Evolutionary conservation across 1,284 basidiomycete species (phyloP).

Genomic region (Amylostereum chailletii): DNA sequence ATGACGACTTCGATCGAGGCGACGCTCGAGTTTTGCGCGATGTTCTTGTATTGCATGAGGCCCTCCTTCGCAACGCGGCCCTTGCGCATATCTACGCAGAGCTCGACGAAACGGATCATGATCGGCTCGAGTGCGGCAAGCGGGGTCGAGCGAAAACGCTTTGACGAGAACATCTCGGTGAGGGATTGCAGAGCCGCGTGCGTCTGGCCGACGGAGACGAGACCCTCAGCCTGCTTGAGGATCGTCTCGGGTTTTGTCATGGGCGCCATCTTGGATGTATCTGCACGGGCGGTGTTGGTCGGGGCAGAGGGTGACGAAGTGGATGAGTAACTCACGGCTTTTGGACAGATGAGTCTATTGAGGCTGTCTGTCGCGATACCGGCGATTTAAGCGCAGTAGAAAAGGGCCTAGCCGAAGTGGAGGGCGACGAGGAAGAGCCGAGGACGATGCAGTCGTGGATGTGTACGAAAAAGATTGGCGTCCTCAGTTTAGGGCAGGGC

Average conservation of each 20-base stretch:
- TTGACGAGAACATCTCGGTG: constrained; percentile 88
- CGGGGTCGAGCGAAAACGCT: constrained; percentile 91
- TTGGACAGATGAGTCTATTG: too few relatives aligned
- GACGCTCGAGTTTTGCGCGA: constrained; percentile 89
- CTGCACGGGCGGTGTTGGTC: too few relatives aligned
- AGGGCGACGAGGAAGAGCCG: too few relatives aligned
- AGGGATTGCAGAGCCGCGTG: constrained; percentile 85
- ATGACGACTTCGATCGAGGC: constrained; percentile 91
- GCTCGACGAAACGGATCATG: constrained; percentile 88
- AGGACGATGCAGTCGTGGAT: too few relatives aligned
- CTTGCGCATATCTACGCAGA: constrained; percentile 94
- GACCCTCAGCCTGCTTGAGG: constrained; percentile 86
- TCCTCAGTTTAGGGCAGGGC: too few relatives aligned
- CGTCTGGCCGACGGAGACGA: constrained; percentile 84
- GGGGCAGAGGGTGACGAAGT: too few relatives aligned
- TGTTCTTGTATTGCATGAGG: constrained; percentile 94
- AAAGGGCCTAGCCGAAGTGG: too few relatives aligned
- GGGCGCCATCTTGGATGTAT: constrained; percentile 58
- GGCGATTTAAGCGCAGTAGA: too few relatives aligned
- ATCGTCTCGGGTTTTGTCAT: constrained; percentile 89
- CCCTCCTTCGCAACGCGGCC: constrained; percentile 93
- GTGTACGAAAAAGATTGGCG: too few relatives aligned
- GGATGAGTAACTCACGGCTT: too few relatives aligned
- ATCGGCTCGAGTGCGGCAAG: constrained; percentile 91
- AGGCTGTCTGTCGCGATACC: too few relatives aligned